Evolutionary conservation across 108 stramenopile species (phyloP).

Genomic region (Pseudonitzschia multistriata): DNA sequence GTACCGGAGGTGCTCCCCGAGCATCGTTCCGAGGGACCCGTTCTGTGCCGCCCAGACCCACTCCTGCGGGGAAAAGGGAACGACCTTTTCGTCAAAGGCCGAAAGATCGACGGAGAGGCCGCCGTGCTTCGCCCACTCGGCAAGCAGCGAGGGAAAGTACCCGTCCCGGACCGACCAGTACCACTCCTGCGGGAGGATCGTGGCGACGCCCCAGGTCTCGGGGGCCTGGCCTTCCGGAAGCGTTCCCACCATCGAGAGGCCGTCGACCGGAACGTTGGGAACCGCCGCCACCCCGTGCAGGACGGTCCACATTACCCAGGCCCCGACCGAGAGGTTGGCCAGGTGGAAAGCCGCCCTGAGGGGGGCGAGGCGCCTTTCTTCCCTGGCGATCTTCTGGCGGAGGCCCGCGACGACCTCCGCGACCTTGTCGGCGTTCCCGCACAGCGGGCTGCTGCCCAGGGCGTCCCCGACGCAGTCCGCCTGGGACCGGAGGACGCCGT

Average conservation of each 20-base stretch:
- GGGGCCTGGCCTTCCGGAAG: neutral
- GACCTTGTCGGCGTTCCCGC: constrained; percentile 28
- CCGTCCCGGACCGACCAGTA: constrained; percentile 22
- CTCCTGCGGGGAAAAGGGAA: constrained; percentile 38
- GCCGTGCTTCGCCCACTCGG: constrained; percentile 31
- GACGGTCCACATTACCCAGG: constrained; percentile 7
- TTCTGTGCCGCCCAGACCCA: constrained; percentile 39
- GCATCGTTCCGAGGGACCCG: constrained; percentile 36
- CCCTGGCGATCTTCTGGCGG: constrained; percentile 45
- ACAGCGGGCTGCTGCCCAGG: constrained; percentile 24
- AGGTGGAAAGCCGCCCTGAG: constrained; percentile 5
- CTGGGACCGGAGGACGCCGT: constrained; percentile 53
- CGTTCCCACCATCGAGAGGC: neutral
- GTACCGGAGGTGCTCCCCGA: constrained; percentile 28
- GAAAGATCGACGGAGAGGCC: neutral
- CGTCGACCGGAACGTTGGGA: constrained; percentile 16
- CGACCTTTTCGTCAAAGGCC: constrained; percentile 6
- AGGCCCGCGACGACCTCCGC: constrained; percentile 56
- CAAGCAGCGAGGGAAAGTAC: constrained; percentile 35
- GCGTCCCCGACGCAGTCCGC: constrained; percentile 45
- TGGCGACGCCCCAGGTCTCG: neutral
- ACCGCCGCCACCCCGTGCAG: constrained; percentile 7
- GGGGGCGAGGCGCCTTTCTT: neutral
- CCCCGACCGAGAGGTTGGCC: neutral
- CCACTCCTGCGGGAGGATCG: neutral